Conservation (phyloP, 1,139 yeast genomes). For the Suhomyces ambrosiae region DNA sequence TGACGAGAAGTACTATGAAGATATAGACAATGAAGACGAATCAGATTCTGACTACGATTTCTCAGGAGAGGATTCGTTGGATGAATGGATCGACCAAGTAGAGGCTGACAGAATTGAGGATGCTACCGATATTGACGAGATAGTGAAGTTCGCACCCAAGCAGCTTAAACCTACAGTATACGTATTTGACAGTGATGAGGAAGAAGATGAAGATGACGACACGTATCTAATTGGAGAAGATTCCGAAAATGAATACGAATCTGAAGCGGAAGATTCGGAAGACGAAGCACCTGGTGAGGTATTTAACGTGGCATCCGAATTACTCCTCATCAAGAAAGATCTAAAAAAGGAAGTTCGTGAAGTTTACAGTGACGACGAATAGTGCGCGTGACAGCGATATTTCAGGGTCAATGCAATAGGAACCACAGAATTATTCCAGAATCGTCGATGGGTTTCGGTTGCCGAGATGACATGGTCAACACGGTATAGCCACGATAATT, state of each 20-base stretch:
- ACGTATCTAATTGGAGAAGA: constrained; percentile 25
- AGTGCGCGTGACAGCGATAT: neutral
- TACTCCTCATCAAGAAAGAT: constrained; percentile 14
- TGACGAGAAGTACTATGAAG: constrained; percentile 14
- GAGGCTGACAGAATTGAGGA: constrained; percentile 22
- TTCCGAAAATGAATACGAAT: constrained; percentile 15
- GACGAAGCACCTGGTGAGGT: constrained; percentile 17
- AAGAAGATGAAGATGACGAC: constrained; percentile 32
- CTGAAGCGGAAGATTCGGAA: constrained; percentile 15
- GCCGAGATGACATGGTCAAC: neutral
- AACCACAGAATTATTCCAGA: too few relatives aligned
- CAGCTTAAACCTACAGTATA: constrained; percentile 9
- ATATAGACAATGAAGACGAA: constrained; percentile 23
- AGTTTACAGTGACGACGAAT: constrained; percentile 21
- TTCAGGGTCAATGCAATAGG: too few relatives aligned
- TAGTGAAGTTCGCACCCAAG: constrained; percentile 11
- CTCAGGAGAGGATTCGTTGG: constrained; percentile 23
- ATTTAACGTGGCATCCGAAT: constrained; percentile 19
- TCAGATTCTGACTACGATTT: constrained; percentile 21
- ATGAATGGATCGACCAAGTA: constrained; percentile 26
- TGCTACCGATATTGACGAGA: constrained; percentile 18
- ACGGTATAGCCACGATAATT: neutral
- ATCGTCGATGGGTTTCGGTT: neutral
- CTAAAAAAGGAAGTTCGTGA: constrained; percentile 15
- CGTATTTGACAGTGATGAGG: constrained; percentile 17